A percentile compares a stretch with the other conserved stretches of the same genome.
Conservation (phyloP, 345 rosid species). For the Raphanus sativus region DNA sequence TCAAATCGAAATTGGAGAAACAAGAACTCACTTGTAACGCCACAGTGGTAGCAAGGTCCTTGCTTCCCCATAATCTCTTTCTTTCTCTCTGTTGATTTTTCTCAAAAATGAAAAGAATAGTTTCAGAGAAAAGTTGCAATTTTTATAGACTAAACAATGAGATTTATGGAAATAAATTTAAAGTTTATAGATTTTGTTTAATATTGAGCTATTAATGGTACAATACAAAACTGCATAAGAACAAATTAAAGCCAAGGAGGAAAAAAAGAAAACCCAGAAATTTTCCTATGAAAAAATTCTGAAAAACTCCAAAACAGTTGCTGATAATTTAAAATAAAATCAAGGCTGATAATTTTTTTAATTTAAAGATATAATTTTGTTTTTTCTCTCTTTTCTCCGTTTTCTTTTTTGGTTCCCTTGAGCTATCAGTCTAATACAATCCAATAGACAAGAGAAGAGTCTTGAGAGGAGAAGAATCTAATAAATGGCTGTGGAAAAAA, state of each 20-base stretch:
- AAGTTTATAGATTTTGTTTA: conserved; percentile 23
- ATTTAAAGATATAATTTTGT: conserved; percentile 14
- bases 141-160: conserved; percentile 18
- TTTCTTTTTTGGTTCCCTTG: conserved; percentile 34
- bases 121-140: conserved; percentile 30
- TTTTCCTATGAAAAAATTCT: conserved; percentile 17
- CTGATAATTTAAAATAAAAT: conserved; percentile 15
- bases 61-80: background rate
- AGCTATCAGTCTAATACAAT: conserved; percentile 55
- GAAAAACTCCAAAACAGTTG: conserved; percentile 5
- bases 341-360: background rate
- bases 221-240: conserved; percentile 20
- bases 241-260: background rate
- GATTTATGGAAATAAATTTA: conserved; percentile 30
- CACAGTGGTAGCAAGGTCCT: conserved; percentile 5
- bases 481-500: conserved; percentile 54
- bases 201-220: conserved; percentile 39
- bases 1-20: conserved; percentile 42
- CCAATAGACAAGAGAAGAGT: conserved; percentile 51
- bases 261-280: conserved; percentile 47
- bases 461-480: conserved; percentile 53
- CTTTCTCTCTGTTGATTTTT: conserved; percentile 27
- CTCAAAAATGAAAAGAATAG: background rate
- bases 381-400: background rate
- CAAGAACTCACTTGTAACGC: conserved; percentile 78